phyloP scores from a whole-genome alignment of 2,329 filamentous ascomycete genomes.

The Dothideomycetes sp. region DNA sequence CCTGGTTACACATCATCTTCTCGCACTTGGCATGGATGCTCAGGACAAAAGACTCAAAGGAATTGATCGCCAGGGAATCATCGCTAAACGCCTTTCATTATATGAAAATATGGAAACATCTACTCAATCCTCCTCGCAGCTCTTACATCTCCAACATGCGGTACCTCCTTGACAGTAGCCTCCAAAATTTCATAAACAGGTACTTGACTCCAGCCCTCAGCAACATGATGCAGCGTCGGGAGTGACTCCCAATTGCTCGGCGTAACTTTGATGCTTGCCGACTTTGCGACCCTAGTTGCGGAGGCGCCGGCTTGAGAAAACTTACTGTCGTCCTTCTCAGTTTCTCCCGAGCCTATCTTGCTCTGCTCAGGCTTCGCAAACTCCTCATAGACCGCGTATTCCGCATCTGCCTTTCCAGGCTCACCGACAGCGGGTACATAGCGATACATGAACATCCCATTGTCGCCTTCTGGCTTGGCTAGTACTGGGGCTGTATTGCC shows the following conservation, averaged over 20 bases:
- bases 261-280: conserved; percentile 38
- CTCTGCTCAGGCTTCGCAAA: conserved; percentile 22
- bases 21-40: no score
- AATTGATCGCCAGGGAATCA: no score
- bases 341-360: conserved; percentile 14
- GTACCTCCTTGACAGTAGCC: conserved; percentile 45
- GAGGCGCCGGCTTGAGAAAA: conserved; percentile 16
- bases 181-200: conserved; percentile 46
- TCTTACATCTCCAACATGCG: conserved; percentile 39
- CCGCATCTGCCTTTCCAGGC: conserved; percentile 41
- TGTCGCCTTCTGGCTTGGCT: conserved; percentile 22
- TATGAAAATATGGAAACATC: no score
- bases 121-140: conserved; percentile 19
- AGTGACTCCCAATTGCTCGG: conserved; percentile 41
- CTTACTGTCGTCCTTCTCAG: conserved; percentile 1
- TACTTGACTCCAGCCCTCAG: conserved; percentile 41
- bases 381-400: conserved; percentile 39
- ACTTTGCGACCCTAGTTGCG: conserved; percentile 25
- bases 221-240: conserved; percentile 51
- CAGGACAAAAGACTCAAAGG: no score
- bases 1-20: no score
- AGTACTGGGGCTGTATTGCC: conserved; percentile 4
- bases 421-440: conserved; percentile 46
- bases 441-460: conserved; percentile 43
- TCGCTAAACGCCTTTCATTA: no score